phyloP scores from a whole-genome alignment of 768 basidiomycete species.

The Hygrophoropsis aurantiaca region DNA sequence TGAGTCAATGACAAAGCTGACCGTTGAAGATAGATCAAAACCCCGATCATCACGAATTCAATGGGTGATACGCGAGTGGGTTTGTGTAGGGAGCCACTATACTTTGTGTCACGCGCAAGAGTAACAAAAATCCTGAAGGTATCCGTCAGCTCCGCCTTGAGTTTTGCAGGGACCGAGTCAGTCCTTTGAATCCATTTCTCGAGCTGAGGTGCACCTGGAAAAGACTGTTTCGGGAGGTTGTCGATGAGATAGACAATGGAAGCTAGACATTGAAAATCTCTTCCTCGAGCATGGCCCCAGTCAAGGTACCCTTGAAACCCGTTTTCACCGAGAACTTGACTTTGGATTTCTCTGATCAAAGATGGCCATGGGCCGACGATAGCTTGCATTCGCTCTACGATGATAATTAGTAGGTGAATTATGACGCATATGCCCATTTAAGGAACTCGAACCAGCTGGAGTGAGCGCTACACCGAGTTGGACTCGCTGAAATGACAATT shows the following conservation, averaged over 20 bases:
- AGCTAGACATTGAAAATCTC: conserved; percentile 46
- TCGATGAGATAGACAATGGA: conserved; percentile 35
- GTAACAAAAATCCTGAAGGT: conserved; percentile 35
- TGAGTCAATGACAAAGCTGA: conserved; percentile 35
- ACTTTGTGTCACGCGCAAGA: conserved; percentile 32
- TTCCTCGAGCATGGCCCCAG: conserved; percentile 44
- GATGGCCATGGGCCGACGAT: conserved; percentile 46
- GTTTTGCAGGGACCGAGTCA: conserved; percentile 23
- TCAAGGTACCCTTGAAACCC: conserved; percentile 39
- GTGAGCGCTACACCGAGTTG: conserved; percentile 51
- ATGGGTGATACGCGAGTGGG: conserved; percentile 40
- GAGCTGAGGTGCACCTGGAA: conserved; percentile 25
- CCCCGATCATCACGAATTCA: conserved; percentile 45
- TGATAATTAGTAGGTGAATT: background rate
- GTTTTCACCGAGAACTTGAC: conserved; percentile 31
- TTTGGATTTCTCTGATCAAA: conserved; percentile 41
- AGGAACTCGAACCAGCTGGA: conserved; percentile 40
- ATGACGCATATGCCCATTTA: background rate
- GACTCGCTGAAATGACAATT: conserved; percentile 44
- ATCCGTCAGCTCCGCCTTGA: conserved; percentile 27
- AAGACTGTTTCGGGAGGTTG: conserved; percentile 23
- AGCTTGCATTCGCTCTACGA: conserved; percentile 49
- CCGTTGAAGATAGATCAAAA: conserved; percentile 39
- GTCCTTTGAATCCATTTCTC: conserved; percentile 37
- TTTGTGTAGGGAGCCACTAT: conserved; percentile 30